These are phyloP conservation scores for Colletotrichum siamense DNA, from an alignment of 2,329 filamentous ascomycete genomes.

Conservation along the genomic window DNA sequence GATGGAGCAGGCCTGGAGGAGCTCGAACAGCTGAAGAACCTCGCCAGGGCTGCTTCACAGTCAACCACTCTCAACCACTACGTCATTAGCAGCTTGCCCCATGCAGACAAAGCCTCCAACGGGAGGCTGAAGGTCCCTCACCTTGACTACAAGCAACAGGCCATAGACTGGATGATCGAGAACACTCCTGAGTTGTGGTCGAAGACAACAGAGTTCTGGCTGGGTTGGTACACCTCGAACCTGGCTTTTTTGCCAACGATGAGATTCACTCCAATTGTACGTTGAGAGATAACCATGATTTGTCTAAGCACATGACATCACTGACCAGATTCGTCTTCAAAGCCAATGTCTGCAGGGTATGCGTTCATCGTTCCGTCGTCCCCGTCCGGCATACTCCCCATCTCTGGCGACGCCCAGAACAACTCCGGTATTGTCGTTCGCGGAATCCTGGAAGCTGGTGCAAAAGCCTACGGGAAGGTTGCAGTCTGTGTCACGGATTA, in stretches of 20 bases:
- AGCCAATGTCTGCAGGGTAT: conserved; percentile 22
- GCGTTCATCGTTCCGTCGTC: conserved; percentile 25
- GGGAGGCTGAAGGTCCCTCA: conserved; percentile 42
- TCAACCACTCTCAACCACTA: conserved; percentile 45
- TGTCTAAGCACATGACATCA: background rate
- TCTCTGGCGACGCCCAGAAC: conserved; percentile 26
- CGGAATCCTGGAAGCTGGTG: conserved; percentile 22
- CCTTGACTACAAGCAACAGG: conserved; percentile 45
- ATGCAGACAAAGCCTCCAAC: conserved; percentile 30
- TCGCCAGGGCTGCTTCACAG: conserved; percentile 44
- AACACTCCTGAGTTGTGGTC: conserved; percentile 30
- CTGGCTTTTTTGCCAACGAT: conserved; percentile 13
- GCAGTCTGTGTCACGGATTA: conserved; percentile 29
- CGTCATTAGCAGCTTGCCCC: conserved; percentile 51
- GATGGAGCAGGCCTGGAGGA: conserved; percentile 34
- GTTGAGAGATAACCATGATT: background rate
- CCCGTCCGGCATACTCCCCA: conserved; percentile 26
- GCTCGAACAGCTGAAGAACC: conserved; percentile 41
- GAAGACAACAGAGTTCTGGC: conserved; percentile 47
- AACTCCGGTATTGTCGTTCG: conserved; percentile 30
- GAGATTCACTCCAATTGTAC: background rate
- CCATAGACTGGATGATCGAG: conserved; percentile 44
- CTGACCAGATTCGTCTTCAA: background rate
- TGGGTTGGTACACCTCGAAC: conserved; percentile 40
- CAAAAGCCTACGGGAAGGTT: conserved; percentile 23